Percentiles rank a stretch among this genome's conserved stretches.
Evolutionary conservation across 2,329 filamentous ascomycete species (phyloP).

Genomic region (Calonectria multiphialidica): DNA sequence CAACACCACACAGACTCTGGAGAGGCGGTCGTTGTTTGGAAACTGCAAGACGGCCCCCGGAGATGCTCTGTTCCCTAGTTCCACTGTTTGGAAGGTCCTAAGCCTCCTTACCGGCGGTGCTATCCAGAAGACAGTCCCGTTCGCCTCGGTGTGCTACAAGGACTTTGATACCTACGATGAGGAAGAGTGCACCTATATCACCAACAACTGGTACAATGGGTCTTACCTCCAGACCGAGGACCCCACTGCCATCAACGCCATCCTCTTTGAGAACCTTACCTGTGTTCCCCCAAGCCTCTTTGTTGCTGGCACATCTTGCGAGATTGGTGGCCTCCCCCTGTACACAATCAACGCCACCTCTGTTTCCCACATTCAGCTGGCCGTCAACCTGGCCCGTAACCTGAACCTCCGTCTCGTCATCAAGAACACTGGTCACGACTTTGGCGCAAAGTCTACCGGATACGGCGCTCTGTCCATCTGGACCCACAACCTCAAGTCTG

Average conservation of each 20-base stretch:
- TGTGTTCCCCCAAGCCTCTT: conserved; percentile 48
- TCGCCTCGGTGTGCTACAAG: conserved; percentile 48
- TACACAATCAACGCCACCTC: conserved; percentile 56
- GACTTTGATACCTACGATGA: conserved; percentile 29
- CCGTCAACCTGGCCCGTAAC: conserved; percentile 59
- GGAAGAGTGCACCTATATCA: conserved; percentile 23
- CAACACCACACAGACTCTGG: conserved; percentile 8
- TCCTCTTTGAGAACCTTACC: conserved; percentile 53
- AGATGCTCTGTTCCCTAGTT: conserved; percentile 44
- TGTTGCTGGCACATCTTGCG: conserved; percentile 45
- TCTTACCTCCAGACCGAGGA: conserved; percentile 43
- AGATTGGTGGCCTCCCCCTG: conserved; percentile 54
- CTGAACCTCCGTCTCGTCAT: conserved; percentile 61
- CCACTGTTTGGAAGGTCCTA: conserved; percentile 47
- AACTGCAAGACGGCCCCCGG: conserved; percentile 47
- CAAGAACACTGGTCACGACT: conserved; percentile 65
- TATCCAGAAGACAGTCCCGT: conserved; percentile 47
- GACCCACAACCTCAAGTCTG: conserved; percentile 56
- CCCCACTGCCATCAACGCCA: conserved; percentile 54
- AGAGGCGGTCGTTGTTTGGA: conserved; percentile 23
- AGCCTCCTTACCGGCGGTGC: conserved; percentile 47
- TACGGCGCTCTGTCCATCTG: conserved; percentile 53
- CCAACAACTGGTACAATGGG: conserved; percentile 33
- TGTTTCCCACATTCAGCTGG: conserved; percentile 58
- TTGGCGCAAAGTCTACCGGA: conserved; percentile 69